A percentile compares a stretch with the other conserved stretches of the same genome.
These are phyloP conservation scores for Paraurostyla sp. DNA, from an alignment of 73 alveolate species.

Conservation along the genomic window DNA sequence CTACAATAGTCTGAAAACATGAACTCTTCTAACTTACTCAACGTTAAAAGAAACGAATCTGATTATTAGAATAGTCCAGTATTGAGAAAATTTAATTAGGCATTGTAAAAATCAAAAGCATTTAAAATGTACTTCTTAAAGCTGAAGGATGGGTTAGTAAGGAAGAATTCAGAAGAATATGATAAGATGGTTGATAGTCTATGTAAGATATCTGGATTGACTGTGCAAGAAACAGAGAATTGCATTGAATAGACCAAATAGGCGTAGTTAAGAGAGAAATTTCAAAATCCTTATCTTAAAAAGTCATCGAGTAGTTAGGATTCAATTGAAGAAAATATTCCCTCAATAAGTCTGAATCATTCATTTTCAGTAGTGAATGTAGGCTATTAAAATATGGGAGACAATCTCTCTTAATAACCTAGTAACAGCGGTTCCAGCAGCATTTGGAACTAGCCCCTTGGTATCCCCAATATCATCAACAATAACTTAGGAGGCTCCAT, in stretches of 20 bases:
- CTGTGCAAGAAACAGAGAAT: background rate
- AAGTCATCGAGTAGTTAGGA: constrained; percentile 38
- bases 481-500: background rate
- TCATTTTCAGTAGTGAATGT: background rate
- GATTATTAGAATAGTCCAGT: constrained; percentile 2
- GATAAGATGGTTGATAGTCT: constrained; percentile 15
- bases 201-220: background rate
- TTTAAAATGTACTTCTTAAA: background rate
- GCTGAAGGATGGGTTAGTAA: background rate
- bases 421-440: constrained; percentile 41
- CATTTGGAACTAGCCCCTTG: background rate
- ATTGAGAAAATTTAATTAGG: background rate
- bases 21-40: background rate
- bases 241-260: background rate
- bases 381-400: background rate
- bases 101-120: background rate
- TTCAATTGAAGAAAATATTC: constrained; percentile 40
- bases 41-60: background rate
- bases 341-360: background rate
- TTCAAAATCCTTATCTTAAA: constrained; percentile 39
- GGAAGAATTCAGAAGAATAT: constrained; percentile 22
- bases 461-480: background rate
- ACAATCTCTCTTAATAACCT: background rate
- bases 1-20: no score
- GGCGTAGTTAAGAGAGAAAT: background rate